phyloP scores from a whole-genome alignment of 2,329 filamentous ascomycete genomes.

The Aureobasidium sp. region DNA sequence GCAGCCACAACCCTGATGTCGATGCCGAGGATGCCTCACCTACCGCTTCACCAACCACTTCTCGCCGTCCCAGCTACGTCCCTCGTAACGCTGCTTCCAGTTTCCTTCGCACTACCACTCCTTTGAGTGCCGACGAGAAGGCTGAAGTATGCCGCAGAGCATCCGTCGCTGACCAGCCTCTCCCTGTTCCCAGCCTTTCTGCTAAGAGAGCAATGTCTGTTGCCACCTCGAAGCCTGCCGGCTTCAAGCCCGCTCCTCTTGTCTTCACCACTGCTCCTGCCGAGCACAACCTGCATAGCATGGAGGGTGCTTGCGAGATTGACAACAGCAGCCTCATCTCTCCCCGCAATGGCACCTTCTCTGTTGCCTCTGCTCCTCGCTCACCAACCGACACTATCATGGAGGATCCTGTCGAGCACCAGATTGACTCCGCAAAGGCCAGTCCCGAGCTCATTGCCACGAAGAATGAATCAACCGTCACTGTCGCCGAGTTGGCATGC shows the following conservation, averaged over 20 bases:
- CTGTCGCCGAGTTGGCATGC: neutral
- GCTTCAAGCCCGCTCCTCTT: slow-evolving; percentile 16
- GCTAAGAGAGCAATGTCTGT: neutral
- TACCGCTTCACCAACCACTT: slow-evolving; percentile 3
- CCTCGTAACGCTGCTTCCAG: slow-evolving; percentile 14
- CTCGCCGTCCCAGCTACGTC: slow-evolving; percentile 16
- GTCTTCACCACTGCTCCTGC: neutral
- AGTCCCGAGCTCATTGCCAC: slow-evolving; percentile 6
- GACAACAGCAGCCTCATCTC: slow-evolving; percentile 2
- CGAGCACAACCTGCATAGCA: slow-evolving; percentile 3
- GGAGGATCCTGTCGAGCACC: neutral
- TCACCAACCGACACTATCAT: slow-evolving; percentile 13
- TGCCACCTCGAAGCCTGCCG: neutral
- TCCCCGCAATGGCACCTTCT: slow-evolving; percentile 7
- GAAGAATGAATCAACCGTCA: neutral
- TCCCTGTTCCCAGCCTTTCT: neutral
- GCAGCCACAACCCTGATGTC: slow-evolving; percentile 11
- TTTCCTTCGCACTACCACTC: slow-evolving; percentile 17
- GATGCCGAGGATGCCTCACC: neutral
- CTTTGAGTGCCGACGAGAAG: slow-evolving; percentile 10
- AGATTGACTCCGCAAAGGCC: slow-evolving; percentile 12
- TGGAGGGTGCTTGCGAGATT: slow-evolving; percentile 13
- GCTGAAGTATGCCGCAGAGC: slow-evolving; percentile 7
- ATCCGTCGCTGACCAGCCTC: neutral
- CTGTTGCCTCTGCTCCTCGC: neutral